These are phyloP conservation scores for Tolypocladium capitatum DNA, from an alignment of 2,329 filamentous ascomycete genomes.

Conservation along the genomic window DNA sequence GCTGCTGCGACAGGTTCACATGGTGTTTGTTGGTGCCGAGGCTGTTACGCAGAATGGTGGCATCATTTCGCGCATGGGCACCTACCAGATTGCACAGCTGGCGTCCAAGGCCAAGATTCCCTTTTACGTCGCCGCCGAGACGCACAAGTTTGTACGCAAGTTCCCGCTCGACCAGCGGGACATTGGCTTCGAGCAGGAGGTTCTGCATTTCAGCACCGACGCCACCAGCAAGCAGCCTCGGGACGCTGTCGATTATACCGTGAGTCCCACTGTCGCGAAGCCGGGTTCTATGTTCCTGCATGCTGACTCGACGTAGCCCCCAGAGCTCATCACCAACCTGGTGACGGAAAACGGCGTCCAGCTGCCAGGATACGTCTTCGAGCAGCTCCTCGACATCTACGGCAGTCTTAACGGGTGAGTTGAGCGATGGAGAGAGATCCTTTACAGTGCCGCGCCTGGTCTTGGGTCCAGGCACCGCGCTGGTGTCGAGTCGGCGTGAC, in stretches of 20 bases:
- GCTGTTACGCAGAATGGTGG: conserved; percentile 91
- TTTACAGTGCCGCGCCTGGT: neutral
- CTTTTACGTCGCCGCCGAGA: conserved; percentile 87
- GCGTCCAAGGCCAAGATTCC: conserved; percentile 57
- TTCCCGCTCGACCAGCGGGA: conserved; percentile 75
- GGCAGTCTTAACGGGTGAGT: conserved; percentile 26
- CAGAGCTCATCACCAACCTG: conserved; percentile 55
- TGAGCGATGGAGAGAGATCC: neutral
- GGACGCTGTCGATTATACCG: conserved; percentile 58
- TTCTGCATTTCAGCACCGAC: conserved; percentile 58
- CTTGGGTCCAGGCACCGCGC: neutral
- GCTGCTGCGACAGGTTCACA: conserved; percentile 42
- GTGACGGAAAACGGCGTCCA: conserved; percentile 66
- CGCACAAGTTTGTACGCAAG: conserved; percentile 88
- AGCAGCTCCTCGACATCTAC: conserved; percentile 55
- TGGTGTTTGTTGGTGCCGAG: conserved; percentile 58
- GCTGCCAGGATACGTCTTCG: conserved; percentile 55
- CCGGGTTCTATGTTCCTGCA: neutral
- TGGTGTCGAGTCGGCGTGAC: neutral
- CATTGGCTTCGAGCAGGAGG: conserved; percentile 62
- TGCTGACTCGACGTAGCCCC: conserved; percentile 35
- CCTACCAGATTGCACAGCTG: conserved; percentile 72
- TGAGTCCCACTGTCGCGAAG: conserved; percentile 21
- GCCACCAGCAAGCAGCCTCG: conserved; percentile 29
- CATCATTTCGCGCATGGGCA: conserved; percentile 76